Evolutionary conservation across 305 asterid genomes (phyloP).

Genomic region (Caryopteris hybrid): DNA sequence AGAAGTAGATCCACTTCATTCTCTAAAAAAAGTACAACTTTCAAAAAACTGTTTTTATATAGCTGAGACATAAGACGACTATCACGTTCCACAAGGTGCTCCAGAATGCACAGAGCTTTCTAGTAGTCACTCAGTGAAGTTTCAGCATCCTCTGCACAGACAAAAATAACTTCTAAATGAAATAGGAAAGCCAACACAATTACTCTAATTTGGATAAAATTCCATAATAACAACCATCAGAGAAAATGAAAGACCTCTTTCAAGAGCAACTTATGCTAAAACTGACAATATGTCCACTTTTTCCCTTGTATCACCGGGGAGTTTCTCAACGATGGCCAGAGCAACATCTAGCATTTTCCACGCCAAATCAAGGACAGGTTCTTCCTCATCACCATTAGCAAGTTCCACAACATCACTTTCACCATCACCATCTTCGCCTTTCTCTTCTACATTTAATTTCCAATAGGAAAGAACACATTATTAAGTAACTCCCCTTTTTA

Average conservation of each 20-base stretch:
- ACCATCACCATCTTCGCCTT: conserved; percentile 44
- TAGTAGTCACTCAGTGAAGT: conserved; percentile 85
- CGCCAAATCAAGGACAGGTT: conserved; percentile 92
- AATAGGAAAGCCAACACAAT: conserved; percentile 7
- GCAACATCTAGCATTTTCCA: conserved; percentile 98
- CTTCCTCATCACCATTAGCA: conserved; percentile 84
- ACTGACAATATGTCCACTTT: conserved; percentile 88
- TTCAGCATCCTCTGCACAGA: conserved; percentile 79
- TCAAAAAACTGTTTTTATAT: conserved; percentile 26
- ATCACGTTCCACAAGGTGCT: conserved; percentile 77
- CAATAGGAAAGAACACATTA: neutral
- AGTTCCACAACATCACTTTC: conserved; percentile 60
- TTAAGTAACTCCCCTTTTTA: neutral
- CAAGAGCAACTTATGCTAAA: conserved; percentile 89
- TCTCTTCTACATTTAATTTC: conserved; percentile 33
- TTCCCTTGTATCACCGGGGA: conserved; percentile 65
- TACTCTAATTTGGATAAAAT: neutral
- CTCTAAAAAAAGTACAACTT: no score
- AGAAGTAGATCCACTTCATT: no score
- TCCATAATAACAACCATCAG: conserved; percentile 12
- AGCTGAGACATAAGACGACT: conserved; percentile 81
- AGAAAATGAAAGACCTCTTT: conserved; percentile 65
- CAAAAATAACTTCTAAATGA: no score
- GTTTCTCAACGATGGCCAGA: conserved; percentile 80
- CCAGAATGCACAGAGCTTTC: conserved; percentile 77